Conservation (phyloP, 129 eudicot species). For the Saussurea involucrata region DNA sequence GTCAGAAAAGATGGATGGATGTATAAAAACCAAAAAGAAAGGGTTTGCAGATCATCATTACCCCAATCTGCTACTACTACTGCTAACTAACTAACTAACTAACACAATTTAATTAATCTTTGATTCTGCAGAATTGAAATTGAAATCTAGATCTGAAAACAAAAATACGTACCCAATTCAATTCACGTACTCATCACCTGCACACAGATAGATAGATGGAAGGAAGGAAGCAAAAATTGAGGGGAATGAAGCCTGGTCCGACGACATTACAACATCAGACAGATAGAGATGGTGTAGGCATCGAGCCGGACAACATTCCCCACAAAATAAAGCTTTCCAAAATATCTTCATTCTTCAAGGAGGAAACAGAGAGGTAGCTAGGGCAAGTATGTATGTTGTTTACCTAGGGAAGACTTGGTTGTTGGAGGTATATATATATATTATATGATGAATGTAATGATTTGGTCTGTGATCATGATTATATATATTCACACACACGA, state of each 20-base stretch:
- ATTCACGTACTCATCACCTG: not conserved
- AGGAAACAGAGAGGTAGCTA: too few species aligned
- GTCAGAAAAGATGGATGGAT: slow-evolving; percentile 8
- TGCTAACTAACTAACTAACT: not conserved
- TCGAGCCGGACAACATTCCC: slow-evolving; percentile 66
- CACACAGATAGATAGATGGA: not conserved
- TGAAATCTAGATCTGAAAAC: not conserved
- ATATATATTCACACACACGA: not conserved
- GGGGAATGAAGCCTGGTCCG: slow-evolving; percentile 99
- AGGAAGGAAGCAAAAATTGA: slow-evolving; percentile 26
- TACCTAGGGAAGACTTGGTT: too few species aligned
- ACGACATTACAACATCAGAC: slow-evolving; percentile 22
- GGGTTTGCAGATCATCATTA: slow-evolving; percentile 24
- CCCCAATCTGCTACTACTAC: slow-evolving; percentile 26
- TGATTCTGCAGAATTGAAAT: not conserved
- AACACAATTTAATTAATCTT: not conserved
- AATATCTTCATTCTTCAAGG: not conserved
- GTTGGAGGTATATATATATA: not conserved
- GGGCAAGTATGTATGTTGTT: not conserved
- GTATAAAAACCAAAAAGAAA: slow-evolving; percentile 1
- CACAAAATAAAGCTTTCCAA: slow-evolving; percentile 26
- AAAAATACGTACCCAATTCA: slow-evolving; percentile 1
- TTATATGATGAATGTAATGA: slow-evolving; percentile 32
- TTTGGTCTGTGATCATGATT: slow-evolving; percentile 13
- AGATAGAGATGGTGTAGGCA: slow-evolving; percentile 14